Base-by-base conservation (phyloP, 139 green algal species). In the Chlamydomonas applanata region DNA sequence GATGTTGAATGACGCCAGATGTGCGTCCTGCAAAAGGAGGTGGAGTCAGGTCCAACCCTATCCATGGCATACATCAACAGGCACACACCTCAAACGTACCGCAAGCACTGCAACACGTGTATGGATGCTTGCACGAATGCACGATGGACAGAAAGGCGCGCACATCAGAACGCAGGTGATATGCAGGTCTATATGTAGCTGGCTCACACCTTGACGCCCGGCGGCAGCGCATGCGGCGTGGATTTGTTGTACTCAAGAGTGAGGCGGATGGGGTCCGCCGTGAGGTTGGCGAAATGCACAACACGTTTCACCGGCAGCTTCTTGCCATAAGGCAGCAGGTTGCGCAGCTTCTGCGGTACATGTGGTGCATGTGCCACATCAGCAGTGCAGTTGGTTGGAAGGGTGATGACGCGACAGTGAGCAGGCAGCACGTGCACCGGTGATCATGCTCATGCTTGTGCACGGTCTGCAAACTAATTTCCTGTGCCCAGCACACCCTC, bases 291-390 rank as follows among this genome's bases (percentile, higher is more conserved):
- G 65, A 81, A 82, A 60, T 82, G 69, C 7, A 86, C 73, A 24
- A 81, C 45, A 36, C 81, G 81, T 74, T 90, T 92, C 61, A 80
- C 83, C 49, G 91, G 91, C 60, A 96, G 78, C 79, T 89, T 89
- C 84, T 93, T 93, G 67, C 90, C 79, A 72, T 79, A 89, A 3
- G 88, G 86, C 71, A 93, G 66, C 61, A 93, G 74, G 63, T 75
- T 71, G 66, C 75, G 75, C 56, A 78, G 32, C 49, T 71, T 77
- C 49, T 64, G 35, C 14, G 59, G 25, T 11, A 11, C 40, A 49
- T 7, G 7, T 11, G 40, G 40, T 7, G 40, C 7, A 49, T 11
- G n/a, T n/a, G n/a, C n/a, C n/a, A n/a, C n/a, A n/a, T n/a, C n/a
- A n/a, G n/a, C n/a, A n/a, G n/a, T n/a, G n/a, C n/a, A n/a, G n/a